Evolutionary conservation across 179 eudicot species (phyloP).

Genomic region (Corrigiola litoralis): DNA sequence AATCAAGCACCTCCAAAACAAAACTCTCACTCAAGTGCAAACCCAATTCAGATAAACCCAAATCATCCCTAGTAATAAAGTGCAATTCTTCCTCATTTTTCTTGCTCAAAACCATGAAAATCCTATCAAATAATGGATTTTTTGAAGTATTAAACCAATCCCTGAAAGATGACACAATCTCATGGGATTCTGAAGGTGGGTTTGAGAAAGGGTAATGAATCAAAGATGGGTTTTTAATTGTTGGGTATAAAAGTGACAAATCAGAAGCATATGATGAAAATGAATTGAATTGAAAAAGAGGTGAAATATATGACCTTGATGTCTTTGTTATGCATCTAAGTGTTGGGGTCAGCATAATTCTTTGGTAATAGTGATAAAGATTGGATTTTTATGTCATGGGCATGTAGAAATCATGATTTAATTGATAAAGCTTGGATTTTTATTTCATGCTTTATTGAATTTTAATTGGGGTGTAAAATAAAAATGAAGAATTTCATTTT

Average conservation of each 20-base stretch:
- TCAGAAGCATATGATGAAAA: constrained; percentile 12
- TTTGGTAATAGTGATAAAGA: not conserved
- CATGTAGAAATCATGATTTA: not conserved
- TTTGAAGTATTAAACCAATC: constrained; percentile 53
- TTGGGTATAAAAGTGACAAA: no score
- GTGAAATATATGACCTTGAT: constrained; percentile 24
- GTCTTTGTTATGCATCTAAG: constrained; percentile 29
- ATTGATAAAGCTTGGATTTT: not conserved
- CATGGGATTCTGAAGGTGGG: constrained; percentile 8
- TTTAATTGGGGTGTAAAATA: not conserved
- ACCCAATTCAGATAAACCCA: constrained; percentile 29
- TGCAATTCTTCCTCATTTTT: constrained; percentile 12
- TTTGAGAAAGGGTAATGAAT: not conserved
- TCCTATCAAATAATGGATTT: constrained; percentile 41
- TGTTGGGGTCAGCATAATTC: constrained; percentile 31
- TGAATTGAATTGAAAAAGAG: constrained; percentile 3
- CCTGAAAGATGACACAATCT: constrained; percentile 37
- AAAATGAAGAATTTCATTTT: not conserved
- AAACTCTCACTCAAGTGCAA: constrained; percentile 38
- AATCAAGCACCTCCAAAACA: constrained; percentile 51
- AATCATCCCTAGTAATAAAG: constrained; percentile 18
- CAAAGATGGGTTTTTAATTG: not conserved
- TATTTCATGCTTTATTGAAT: not conserved
- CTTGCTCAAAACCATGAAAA: constrained; percentile 40
- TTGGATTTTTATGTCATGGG: constrained; percentile 5